A percentile compares a stretch with the other conserved stretches of the same genome.
Conservation (phyloP, 257 asterid species). For the Solanum rostratum region DNA sequence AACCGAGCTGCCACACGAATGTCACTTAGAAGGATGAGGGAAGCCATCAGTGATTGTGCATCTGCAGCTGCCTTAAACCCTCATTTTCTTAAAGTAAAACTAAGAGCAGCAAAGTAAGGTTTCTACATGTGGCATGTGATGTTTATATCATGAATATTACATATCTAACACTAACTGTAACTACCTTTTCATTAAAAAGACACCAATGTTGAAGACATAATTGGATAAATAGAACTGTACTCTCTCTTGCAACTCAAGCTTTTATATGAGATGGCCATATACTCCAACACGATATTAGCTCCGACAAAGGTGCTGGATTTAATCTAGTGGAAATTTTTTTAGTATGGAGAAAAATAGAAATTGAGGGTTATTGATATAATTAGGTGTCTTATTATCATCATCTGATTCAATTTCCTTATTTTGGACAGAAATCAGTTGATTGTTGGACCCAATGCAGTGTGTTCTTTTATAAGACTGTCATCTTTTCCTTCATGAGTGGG, state of each 20-base stretch:
- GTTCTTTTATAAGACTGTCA: not conserved
- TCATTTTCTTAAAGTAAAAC: constrained; percentile 52
- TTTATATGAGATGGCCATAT: not conserved
- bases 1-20: constrained; percentile 95
- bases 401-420: not conserved
- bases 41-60: constrained; percentile 79
- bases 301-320: not conserved
- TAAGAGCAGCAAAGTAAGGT: constrained; percentile 87
- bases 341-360: not conserved
- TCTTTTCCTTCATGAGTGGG: not conserved
- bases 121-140: not conserved
- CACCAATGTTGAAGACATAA: not conserved
- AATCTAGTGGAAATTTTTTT: not conserved
- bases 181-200: not conserved
- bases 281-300: not conserved
- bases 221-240: not conserved
- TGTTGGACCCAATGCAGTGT: not conserved
- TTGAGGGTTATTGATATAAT: not conserved
- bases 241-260: not conserved
- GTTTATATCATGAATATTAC: not conserved
- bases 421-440: not conserved
- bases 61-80: constrained; percentile 65
- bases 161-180: not conserved
- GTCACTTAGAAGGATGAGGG: constrained; percentile 78
- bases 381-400: not conserved